Evolutionary conservation across 1,139 yeast species (phyloP), one percentile per base, ranked within the genome.

Genomic region (Wickerhamomyces sp.): DNA sequence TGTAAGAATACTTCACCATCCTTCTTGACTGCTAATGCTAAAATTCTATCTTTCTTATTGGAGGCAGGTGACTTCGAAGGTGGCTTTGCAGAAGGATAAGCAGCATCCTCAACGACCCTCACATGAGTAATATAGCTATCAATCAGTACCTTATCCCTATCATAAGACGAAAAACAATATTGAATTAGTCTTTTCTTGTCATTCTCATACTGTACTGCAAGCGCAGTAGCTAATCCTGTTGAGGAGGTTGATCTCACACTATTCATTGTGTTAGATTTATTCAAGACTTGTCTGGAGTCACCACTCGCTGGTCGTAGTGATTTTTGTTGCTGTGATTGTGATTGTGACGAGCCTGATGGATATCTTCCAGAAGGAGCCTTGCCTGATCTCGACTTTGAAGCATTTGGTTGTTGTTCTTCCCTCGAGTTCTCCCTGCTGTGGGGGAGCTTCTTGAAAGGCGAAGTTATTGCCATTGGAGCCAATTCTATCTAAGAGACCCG

Each of bases 1-100:
- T 90, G 96, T 29, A 93, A 60, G 46, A 84, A 73, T 38, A 88
- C 83, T 27, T 86, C 69, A 3, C 95, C 94, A 3, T 75, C 67
- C 41, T 71, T 66, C 48, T 75, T 69, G 6, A 76, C 77, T 9
- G 81, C 73, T 13, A 79, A 50, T 27, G 77, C 70, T 39, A 79
- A 60, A 2, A 74, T 59, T 55, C 81, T 66, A 42, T 68, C 62
- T 50, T 75, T 74, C 57, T 73, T 73, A 53, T 73, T 69, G 15
- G 62, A 63, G 6, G 45, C 50, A 3, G 66, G 55, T 5, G 77
- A 65, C 38, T 64, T 62, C 2, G 65, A 50, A 1, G 79, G 73
- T 1, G 81, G 81, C 43, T 72, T 66, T 3, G 66, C 53, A 36
- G 72, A 68, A 7, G 79, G 77, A 36, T 66, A 72, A 40, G 68